Conservation (phyloP, 805 yeast genomes). For the Maudiozyma pseudohumilis region DNA sequence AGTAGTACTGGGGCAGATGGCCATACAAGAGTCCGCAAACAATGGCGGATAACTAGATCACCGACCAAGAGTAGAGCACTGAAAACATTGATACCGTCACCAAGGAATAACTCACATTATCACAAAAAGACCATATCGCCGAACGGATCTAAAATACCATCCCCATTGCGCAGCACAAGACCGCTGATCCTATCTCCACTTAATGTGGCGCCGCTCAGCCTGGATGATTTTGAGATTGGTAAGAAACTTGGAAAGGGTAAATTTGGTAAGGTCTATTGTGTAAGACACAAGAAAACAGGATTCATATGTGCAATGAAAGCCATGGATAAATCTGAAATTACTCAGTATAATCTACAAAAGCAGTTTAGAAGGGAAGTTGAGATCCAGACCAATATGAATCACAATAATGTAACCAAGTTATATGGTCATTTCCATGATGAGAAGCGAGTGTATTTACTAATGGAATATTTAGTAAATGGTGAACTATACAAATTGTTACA, state of each 20-base stretch:
- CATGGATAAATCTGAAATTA: constrained; percentile 75
- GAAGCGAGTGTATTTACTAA: constrained; percentile 66
- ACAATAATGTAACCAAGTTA: constrained; percentile 69
- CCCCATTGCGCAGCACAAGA: constrained; percentile 3
- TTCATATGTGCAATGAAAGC: constrained; percentile 84
- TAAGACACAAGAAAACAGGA: constrained; percentile 61
- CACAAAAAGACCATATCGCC: not conserved
- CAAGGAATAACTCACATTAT: not conserved
- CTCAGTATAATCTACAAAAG: constrained; percentile 64
- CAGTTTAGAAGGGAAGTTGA: constrained; percentile 89
- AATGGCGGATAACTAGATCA: constrained; percentile 11
- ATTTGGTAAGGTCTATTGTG: constrained; percentile 88
- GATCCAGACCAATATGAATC: constrained; percentile 71
- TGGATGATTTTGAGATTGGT: constrained; percentile 73
- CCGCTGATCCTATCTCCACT: not conserved
- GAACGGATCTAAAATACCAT: constrained; percentile 6
- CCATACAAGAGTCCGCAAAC: too few relatives aligned
- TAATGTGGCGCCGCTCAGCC: constrained; percentile 8
- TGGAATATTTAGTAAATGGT: constrained; percentile 81
- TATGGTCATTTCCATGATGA: constrained; percentile 81
- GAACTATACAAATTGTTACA: constrained; percentile 72
- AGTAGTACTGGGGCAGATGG: too few relatives aligned
- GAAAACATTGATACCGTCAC: constrained; percentile 2
- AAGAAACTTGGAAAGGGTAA: constrained; percentile 85
- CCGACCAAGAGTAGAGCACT: not conserved